Base-by-base conservation (phyloP, 2,329 filamentous ascomycete species). In the Fusarium buharicum region DNA sequence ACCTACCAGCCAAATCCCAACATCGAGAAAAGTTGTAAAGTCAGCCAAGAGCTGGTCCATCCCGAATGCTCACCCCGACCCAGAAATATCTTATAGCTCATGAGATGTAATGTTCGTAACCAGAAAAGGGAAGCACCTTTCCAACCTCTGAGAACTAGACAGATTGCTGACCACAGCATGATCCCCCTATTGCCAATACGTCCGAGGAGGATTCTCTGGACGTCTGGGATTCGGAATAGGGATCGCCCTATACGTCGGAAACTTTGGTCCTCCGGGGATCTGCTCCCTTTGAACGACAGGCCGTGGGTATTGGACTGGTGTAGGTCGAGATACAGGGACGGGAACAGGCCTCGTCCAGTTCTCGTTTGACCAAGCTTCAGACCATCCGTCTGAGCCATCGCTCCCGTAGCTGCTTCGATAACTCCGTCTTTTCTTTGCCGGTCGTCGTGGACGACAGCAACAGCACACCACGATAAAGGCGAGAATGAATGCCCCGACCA, bases 401-500 rank as follows among this genome's bases (percentile, higher is more conserved):
- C 55, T 62, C 5, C 44, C 46, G 22, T 62, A 61, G n/a, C 65
- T 70, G 40, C 49, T 43, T 0, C 63, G 57, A 16, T 59, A 43
- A 34, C 55, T 49, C 9, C 51, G 43, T 13, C 37, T 20, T 9
- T 27, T 46, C 10, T 50, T 57, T 0, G 55, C 38, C 8, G 50
- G 56, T 1, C 36, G 53, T 4, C 37, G 55, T 16, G 55, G 55
- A 17, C 72, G 50, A 33, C 56, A 61, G 27, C 68, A 62, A 67
- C 75, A 79, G 44, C 68, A 73, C 48, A 75, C 66, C 34, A 72
- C 52, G 14, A 78, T 22, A 27, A 79, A 49, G 27, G 74, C 46
- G 18, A 79, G 55, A 20, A 76, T 44, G n/a, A 76, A 72, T n/a
- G 75, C 63, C 3, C 73, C 78, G 11, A 78, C 68, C 2, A 80